Conservation (phyloP, 225 moss, liverwort and hornwort genomes). For the Sphagnum contortum region DNA sequence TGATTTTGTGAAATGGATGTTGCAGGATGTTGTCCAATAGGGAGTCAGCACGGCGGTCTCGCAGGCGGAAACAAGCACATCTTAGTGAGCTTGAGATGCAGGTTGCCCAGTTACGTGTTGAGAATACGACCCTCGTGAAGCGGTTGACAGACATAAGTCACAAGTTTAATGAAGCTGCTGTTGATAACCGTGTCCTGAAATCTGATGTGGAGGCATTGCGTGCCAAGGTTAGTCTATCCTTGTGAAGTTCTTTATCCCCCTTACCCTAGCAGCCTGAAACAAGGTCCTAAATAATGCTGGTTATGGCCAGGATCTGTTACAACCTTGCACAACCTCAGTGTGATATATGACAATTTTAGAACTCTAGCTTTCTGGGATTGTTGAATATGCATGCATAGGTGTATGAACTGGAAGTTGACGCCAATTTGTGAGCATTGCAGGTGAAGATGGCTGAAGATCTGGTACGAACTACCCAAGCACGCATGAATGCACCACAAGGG, state of each 20-base stretch:
- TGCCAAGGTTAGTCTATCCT: slow-evolving; percentile 43
- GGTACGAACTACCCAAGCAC: slow-evolving; percentile 3
- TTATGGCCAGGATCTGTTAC: no score
- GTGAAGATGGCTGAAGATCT: slow-evolving; percentile 73
- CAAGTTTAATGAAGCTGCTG: slow-evolving; percentile 74
- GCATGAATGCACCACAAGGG: no score
- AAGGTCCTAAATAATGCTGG: no score
- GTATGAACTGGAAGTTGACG: no score
- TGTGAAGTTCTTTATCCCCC: background rate
- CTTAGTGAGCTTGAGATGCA: slow-evolving; percentile 79
- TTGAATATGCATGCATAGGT: no score
- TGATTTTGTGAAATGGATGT: background rate
- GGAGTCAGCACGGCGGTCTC: slow-evolving; percentile 92
- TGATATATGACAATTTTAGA: no score
- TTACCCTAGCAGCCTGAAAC: no score
- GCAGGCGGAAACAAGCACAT: slow-evolving; percentile 97
- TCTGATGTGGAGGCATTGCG: slow-evolving; percentile 82
- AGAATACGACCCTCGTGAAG: slow-evolving; percentile 63
- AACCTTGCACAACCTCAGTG: no score
- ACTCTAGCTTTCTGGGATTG: no score
- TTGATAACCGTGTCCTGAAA: slow-evolving; percentile 80
- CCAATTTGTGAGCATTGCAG: slow-evolving; percentile 18
- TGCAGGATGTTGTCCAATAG: slow-evolving; percentile 93
- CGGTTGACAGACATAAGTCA: slow-evolving; percentile 59
- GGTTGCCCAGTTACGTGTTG: slow-evolving; percentile 71